phyloP scores from a whole-genome alignment of 2,329 filamentous ascomycete species.

The Cytospora paraplurivora region DNA sequence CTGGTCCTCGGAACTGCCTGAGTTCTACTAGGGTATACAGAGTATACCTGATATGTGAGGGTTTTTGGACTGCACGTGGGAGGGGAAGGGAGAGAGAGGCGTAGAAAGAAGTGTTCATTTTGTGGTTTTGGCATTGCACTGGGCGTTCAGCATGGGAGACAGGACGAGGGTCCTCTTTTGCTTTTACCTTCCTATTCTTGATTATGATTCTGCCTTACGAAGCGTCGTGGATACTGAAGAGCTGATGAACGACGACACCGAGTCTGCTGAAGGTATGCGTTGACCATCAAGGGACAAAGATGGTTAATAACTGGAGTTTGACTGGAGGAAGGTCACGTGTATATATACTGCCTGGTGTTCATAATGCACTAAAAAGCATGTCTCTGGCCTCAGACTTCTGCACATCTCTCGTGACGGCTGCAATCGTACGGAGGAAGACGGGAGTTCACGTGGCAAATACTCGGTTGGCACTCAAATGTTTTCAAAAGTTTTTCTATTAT shows the following conservation, averaged over 20 bases:
- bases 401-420: no score
- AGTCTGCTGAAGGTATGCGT: neutral
- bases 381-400: no score
- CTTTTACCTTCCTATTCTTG: neutral
- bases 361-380: no score
- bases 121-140: constrained; percentile 11
- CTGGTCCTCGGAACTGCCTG: constrained; percentile 53
- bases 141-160: constrained; percentile 4
- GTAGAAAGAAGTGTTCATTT: neutral
- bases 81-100: neutral
- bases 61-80: no score
- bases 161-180: neutral
- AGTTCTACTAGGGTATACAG: constrained; percentile 46
- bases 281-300: neutral
- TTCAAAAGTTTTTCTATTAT: no score
- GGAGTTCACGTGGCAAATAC: no score
- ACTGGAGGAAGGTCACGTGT: neutral
- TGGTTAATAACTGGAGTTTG: neutral
- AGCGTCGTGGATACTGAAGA: neutral
- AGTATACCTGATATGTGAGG: neutral
- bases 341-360: no score
- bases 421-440: no score
- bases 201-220: neutral
- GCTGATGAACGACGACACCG: neutral
- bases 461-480: no score